A percentile compares a stretch with the other conserved stretches of the same genome.
Evolutionary conservation across 176 grass and related monocot genomes (phyloP).

Genomic region (Oryza brachyantha): DNA sequence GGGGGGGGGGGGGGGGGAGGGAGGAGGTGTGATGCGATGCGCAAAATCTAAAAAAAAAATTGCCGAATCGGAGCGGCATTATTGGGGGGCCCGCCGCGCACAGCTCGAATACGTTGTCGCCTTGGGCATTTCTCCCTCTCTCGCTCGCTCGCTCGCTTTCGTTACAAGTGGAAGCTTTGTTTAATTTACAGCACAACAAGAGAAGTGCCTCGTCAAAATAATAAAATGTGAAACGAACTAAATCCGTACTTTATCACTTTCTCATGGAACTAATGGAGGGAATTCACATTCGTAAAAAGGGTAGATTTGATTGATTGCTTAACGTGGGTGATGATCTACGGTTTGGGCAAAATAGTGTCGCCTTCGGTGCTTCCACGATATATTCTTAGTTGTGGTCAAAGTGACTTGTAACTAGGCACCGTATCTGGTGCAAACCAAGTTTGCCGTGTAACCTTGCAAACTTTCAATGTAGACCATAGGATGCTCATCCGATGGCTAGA

Average conservation of each 20-base stretch:
- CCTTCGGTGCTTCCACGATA: not conserved
- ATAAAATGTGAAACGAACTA: not conserved
- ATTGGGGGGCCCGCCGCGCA: not conserved
- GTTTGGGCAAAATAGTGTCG: not conserved
- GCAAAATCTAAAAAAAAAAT: not conserved
- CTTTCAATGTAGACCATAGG: too few relatives aligned
- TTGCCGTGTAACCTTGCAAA: too few relatives aligned
- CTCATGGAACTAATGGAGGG: not conserved
- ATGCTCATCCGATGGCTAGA: too few relatives aligned
- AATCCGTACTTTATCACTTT: not conserved
- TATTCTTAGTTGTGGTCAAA: not conserved
- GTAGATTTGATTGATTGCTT: not conserved
- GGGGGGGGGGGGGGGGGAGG: fast-evolving
- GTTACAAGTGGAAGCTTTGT: not conserved
- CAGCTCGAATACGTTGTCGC: slow-evolving; percentile 10
- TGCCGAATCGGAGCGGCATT: not conserved
- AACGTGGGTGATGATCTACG: not conserved
- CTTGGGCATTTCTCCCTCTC: not conserved
- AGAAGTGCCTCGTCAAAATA: slow-evolving; percentile 1
- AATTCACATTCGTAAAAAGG: not conserved
- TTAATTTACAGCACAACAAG: not conserved
- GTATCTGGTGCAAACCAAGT: too few relatives aligned
- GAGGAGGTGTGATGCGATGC: not conserved
- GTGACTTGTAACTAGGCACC: too few relatives aligned
- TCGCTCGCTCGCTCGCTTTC: too few relatives aligned